Conservation (phyloP, 2,329 filamentous ascomycete species). For the Xylaria sp. region DNA sequence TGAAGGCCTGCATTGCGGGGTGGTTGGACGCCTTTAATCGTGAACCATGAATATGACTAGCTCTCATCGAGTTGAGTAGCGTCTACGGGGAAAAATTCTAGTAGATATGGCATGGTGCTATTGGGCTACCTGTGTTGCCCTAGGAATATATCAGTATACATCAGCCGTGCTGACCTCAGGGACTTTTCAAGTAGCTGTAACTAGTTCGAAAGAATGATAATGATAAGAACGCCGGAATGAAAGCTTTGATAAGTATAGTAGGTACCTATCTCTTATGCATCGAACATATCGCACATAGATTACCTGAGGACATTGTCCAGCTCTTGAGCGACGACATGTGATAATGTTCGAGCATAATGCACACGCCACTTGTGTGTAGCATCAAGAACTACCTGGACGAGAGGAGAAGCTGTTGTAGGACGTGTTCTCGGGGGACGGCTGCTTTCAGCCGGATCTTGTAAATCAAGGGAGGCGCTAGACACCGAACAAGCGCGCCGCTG, state of each 20-base stretch:
- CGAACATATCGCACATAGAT: neutral
- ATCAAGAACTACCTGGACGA: neutral
- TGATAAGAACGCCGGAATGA: neutral
- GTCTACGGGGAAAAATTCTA: neutral
- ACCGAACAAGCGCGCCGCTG: constrained; percentile 8
- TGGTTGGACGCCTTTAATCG: constrained; percentile 1
- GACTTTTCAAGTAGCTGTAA: neutral
- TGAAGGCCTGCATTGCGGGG: constrained; percentile 1
- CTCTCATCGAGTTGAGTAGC: neutral
- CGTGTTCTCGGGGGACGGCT: neutral
- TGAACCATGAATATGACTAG: neutral
- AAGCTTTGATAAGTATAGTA: too few relatives aligned
- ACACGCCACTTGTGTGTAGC: neutral
- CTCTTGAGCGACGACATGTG: neutral
- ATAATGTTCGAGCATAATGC: neutral
- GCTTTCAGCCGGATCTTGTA: constrained; percentile 3
- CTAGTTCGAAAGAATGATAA: neutral
- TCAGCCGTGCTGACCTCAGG: neutral
- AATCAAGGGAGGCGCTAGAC: neutral
- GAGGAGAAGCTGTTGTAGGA: neutral
- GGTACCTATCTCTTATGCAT: neutral
- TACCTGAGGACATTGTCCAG: neutral
- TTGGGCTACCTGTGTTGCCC: neutral
- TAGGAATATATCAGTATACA: neutral
- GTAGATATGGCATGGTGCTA: neutral